Percentiles rank a stretch among this genome's conserved stretches.
phyloP scores from a whole-genome alignment of 352 stramenopile species.

The Phytophthora hibernalis region DNA sequence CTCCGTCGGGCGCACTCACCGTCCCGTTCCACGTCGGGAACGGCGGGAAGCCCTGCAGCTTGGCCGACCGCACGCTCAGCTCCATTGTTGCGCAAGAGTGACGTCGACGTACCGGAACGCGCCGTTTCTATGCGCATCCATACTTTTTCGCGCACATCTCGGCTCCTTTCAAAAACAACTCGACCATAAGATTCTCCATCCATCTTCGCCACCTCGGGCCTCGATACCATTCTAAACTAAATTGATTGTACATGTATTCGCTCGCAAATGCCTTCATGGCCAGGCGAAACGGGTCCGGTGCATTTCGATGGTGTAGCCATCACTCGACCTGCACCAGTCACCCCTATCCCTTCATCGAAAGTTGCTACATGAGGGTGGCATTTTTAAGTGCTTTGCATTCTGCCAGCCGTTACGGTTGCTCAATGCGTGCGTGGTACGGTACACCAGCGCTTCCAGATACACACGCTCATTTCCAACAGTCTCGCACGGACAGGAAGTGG shows the following conservation, averaged over 20 bases:
- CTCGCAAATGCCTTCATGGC: no score
- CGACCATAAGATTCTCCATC: slow-evolving; percentile 26
- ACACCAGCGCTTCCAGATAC: slow-evolving; percentile 27
- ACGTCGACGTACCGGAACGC: slow-evolving; percentile 5
- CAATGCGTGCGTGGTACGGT: background rate
- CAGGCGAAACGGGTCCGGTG: no score
- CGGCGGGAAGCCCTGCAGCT: slow-evolving; percentile 50
- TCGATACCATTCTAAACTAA: no score
- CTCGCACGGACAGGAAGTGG: slow-evolving; percentile 17
- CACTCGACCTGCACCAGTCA: slow-evolving; percentile 3
- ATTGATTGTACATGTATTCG: no score
- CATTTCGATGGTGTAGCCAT: slow-evolving; percentile 3
- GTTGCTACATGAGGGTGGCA: slow-evolving; percentile 15
- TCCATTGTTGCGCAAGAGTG: slow-evolving; percentile 31
- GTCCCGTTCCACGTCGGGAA: slow-evolving; percentile 73
- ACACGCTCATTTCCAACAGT: slow-evolving; percentile 17
- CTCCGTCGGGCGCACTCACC: slow-evolving; percentile 21
- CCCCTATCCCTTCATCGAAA: background rate
- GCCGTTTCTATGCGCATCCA: slow-evolving; percentile 16
- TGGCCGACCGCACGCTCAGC: slow-evolving; percentile 42
- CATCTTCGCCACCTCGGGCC: background rate
- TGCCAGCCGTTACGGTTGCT: slow-evolving; percentile 27
- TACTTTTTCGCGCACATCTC: slow-evolving; percentile 5
- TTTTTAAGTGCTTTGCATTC: slow-evolving; percentile 24
- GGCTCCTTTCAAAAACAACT: background rate